Percentiles rank a stretch among this genome's conserved stretches.
Conservation (phyloP, 345 rosid species). For the Lenwebbia sp. region DNA sequence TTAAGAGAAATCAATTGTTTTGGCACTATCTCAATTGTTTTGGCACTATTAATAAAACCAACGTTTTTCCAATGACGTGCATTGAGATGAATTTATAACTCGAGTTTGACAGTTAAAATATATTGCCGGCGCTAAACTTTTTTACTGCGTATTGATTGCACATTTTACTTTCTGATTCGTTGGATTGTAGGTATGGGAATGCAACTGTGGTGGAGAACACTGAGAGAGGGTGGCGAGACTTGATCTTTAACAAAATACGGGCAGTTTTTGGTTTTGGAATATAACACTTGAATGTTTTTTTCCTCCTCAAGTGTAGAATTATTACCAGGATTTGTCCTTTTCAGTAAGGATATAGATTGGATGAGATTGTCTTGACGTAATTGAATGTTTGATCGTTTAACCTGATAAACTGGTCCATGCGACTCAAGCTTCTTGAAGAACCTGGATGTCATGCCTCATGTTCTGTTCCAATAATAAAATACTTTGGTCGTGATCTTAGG, state of each 20-base stretch:
- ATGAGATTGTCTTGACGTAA: not conserved
- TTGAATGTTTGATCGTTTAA: not conserved
- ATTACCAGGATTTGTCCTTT: not conserved
- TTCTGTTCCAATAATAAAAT: not conserved
- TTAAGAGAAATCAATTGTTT: not conserved
- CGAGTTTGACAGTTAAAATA: not conserved
- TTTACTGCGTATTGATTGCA: not conserved
- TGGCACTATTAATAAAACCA: not conserved
- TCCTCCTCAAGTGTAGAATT: not conserved
- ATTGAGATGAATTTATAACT: not conserved
- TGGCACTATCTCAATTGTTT: not conserved
- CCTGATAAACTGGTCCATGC: not conserved
- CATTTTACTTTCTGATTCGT: not conserved
- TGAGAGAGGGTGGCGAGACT: slow-evolving; percentile 94
- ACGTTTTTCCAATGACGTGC: not conserved
- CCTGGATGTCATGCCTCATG: not conserved
- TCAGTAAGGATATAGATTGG: not conserved
- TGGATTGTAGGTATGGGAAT: slow-evolving; percentile 67
- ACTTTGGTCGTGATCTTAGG: not conserved
- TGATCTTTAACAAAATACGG: slow-evolving; percentile 76
- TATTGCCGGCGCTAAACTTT: not conserved
- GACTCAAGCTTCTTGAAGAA: not conserved
- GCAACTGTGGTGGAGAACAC: slow-evolving; percentile 93
- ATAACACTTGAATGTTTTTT: slow-evolving; percentile 10
- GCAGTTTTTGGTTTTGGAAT: slow-evolving; percentile 88